phyloP scores from a whole-genome alignment of 2,329 filamentous ascomycete genomes.

The Pseudogymnoascus sp. region DNA sequence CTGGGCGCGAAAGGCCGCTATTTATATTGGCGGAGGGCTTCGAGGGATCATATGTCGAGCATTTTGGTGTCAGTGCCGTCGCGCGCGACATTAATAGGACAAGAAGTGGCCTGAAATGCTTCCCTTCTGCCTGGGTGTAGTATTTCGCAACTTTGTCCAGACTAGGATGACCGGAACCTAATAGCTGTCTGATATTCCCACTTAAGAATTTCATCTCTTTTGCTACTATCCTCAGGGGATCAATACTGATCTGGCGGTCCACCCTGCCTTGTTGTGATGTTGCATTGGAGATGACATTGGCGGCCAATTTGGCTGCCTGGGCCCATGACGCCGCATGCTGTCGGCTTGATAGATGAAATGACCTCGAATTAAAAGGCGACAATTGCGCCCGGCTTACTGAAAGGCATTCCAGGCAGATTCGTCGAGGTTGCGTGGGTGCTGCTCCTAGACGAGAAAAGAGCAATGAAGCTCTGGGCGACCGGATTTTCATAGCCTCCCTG shows the following conservation, averaged over 20 bases:
- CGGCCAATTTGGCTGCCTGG: conserved; percentile 61
- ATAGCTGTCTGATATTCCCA: conserved; percentile 84
- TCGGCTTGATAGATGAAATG: conserved; percentile 32
- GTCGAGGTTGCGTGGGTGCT: conserved; percentile 29
- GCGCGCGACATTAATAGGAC: conserved; percentile 95
- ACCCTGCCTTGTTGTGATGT: conserved; percentile 60
- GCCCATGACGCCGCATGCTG: conserved; percentile 60
- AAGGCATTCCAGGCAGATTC: conserved; percentile 34
- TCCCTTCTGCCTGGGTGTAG: conserved; percentile 93
- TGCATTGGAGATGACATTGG: conserved; percentile 62
- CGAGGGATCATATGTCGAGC: conserved; percentile 33
- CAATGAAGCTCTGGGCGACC: conserved; percentile 40
- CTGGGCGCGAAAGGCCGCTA: conserved; percentile 49
- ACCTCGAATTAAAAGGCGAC: conserved; percentile 16
- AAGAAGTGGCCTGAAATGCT: conserved; percentile 89
- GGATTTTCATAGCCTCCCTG: conserved; percentile 43
- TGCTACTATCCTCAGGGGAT: conserved; percentile 81
- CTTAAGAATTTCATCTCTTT: conserved; percentile 96
- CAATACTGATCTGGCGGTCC: conserved; percentile 69
- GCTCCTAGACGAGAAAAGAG: conserved; percentile 32
- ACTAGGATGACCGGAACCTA: conserved; percentile 89
- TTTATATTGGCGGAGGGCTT: conserved; percentile 40
- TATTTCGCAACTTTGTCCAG: conserved; percentile 95
- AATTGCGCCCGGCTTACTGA: conserved; percentile 11
- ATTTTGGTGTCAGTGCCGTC: conserved; percentile 69